These are phyloP conservation scores for Didymella pinodella DNA, from an alignment of 2,329 filamentous ascomycete species.

Conservation along the genomic window DNA sequence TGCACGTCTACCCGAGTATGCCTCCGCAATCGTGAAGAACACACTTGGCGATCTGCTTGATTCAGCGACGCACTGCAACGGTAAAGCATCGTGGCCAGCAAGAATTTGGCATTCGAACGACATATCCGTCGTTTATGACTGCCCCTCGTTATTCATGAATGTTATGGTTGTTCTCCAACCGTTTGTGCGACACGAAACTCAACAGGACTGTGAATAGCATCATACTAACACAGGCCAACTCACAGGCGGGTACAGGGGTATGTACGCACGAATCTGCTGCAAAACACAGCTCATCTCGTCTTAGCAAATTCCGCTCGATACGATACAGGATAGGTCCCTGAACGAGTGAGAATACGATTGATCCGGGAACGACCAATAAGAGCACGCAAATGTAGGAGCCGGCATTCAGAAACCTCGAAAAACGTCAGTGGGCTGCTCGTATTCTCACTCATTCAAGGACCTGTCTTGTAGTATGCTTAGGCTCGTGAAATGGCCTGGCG, in stretches of 20 bases:
- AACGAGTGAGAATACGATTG: no score
- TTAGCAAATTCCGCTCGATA: constrained; percentile 4
- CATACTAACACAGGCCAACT: no score
- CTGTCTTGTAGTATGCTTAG: no score
- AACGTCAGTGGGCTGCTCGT: no score
- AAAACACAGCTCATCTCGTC: neutral
- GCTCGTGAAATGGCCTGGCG: neutral
- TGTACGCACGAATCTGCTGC: constrained; percentile 1
- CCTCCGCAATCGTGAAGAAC: neutral
- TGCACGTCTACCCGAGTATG: neutral
- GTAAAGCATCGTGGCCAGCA: neutral
- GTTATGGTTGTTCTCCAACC: neutral
- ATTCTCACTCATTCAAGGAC: no score
- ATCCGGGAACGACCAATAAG: no score
- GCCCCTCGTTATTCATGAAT: neutral
- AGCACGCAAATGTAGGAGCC: no score
- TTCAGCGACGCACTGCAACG: neutral
- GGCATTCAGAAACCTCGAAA: no score
- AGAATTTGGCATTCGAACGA: neutral
- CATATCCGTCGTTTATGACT: neutral
- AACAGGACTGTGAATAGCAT: neutral
- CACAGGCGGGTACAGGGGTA: neutral
- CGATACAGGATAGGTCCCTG: neutral
- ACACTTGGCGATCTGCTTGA: neutral
- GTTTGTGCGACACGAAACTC: neutral